Evolutionary conservation across 805 yeast genomes (phyloP).

Genomic region (Ogataea polymorpha): DNA sequence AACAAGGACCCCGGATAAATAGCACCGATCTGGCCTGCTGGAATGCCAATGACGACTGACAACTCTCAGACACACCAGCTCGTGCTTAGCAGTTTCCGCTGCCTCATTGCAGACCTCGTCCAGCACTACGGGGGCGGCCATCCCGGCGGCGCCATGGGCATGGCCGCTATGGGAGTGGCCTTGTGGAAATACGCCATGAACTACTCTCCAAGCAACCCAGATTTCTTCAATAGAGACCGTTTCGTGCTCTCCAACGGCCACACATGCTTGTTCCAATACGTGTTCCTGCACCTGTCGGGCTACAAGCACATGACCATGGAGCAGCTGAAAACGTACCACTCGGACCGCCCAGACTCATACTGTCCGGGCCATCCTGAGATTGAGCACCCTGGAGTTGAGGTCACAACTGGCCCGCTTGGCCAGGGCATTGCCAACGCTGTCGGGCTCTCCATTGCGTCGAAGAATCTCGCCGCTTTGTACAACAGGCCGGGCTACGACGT

Average conservation of each 20-base stretch:
- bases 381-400: constrained; percentile 91
- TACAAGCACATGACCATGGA: constrained; percentile 69
- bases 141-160: constrained; percentile 98
- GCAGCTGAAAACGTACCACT: constrained; percentile 73
- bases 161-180: constrained; percentile 93
- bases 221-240: constrained; percentile 93
- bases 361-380: constrained; percentile 98
- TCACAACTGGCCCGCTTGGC: constrained; percentile 98
- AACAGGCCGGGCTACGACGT: constrained; percentile 78
- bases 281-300: constrained; percentile 82
- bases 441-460: constrained; percentile 93
- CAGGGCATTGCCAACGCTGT: constrained; percentile 96
- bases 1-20: background rate
- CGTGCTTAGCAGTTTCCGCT: constrained; percentile 32
- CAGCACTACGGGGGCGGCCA: constrained; percentile 61
- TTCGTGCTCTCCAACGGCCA: constrained; percentile 96
- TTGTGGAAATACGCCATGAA: constrained; percentile 70
- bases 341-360: constrained; percentile 77
- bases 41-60: constrained; percentile 20
- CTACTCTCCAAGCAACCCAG: constrained; percentile 85
- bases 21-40: background rate
- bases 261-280: constrained; percentile 86
- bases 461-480: constrained; percentile 85
- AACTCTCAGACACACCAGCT: constrained; percentile 22
- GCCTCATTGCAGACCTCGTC: constrained; percentile 33